Evolutionary conservation across 257 asterid species (phyloP), one percentile per base, ranked within the genome.

Genomic region (Solanum commersonii): DNA sequence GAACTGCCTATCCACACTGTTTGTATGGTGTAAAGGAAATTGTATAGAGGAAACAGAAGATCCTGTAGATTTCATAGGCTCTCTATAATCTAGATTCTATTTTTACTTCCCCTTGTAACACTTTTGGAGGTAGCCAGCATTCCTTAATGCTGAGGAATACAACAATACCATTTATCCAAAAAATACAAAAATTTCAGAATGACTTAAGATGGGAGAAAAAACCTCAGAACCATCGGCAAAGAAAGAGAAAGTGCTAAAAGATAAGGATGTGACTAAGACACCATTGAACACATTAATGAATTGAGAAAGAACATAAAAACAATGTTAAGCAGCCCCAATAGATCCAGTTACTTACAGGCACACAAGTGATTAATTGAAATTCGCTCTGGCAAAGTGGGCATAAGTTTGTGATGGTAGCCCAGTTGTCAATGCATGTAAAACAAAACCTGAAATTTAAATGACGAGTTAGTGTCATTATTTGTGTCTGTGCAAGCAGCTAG

Each of bases 321-420:
- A 49, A 72, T 29, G 82, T 72, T 88, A 87, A 85, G 52, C 49
- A 49, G 74, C 34, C 72, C 42, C 72, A 13, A 56, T 67, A 42
- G 52, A 86, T 67, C 13, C 73, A 29, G 92, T 87, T 90, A 96
- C 99, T 94, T 94, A 97, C 99, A 78, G 99, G 99, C 89, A 97
- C 99, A 92, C 99, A 97, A 72, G 99, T 97, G 93, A 97, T 97
- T 93, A 95, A 87, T 91, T 97, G 99, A 94, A 96, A 96, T 90
- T 94, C 99, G 90, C 93, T 93, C 96, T 96, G 98, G 94, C 99
- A 97, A 84, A 97, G 98, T 71, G 99, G 99, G 87, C 99, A 97
- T 40, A 97, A 94, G 91, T 95, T 97, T 84, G 99, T 97, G 91
- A 97, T 96, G 91, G 98, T 93, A 88, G 98, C 98, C 99, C 99